phyloP scores from a whole-genome alignment of 306 rosid species.

The Citrullus colocynthis region DNA sequence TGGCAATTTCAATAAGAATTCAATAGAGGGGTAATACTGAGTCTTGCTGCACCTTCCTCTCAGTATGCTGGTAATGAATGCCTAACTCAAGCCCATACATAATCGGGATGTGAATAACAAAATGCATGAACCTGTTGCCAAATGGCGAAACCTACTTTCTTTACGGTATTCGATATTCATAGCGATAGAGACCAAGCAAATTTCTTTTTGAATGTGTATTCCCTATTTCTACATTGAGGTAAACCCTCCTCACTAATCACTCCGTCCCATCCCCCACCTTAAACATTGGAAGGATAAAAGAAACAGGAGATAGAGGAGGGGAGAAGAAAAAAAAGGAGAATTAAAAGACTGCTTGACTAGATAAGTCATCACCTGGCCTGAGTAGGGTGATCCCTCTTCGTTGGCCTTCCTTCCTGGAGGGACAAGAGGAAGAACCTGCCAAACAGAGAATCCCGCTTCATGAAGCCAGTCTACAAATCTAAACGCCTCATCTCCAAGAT shows the following conservation, averaged over 20 bases:
- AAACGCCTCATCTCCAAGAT: slow-evolving; percentile 70
- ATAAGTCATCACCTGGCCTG: slow-evolving; percentile 35
- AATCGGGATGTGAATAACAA: background rate
- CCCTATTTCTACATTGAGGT: background rate
- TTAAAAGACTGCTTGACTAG: background rate
- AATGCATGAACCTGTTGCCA: background rate
- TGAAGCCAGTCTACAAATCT: slow-evolving; percentile 82
- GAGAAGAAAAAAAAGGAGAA: background rate
- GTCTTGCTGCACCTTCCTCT: background rate
- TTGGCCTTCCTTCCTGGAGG: slow-evolving; percentile 89
- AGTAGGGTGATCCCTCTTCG: slow-evolving; percentile 68
- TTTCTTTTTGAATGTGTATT: background rate
- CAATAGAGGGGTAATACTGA: background rate
- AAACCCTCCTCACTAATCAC: background rate
- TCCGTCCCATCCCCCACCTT: background rate
- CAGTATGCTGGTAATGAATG: background rate
- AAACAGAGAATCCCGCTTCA: slow-evolving; percentile 56
- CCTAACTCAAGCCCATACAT: background rate
- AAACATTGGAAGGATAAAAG: background rate
- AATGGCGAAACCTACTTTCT: background rate
- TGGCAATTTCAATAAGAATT: background rate
- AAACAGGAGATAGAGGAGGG: background rate
- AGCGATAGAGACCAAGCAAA: background rate
- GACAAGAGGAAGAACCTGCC: slow-evolving; percentile 99
- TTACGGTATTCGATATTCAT: background rate